These are phyloP conservation scores for Saccharomyces jurei DNA, from an alignment of 805 yeast species.

Conservation along the genomic window DNA sequence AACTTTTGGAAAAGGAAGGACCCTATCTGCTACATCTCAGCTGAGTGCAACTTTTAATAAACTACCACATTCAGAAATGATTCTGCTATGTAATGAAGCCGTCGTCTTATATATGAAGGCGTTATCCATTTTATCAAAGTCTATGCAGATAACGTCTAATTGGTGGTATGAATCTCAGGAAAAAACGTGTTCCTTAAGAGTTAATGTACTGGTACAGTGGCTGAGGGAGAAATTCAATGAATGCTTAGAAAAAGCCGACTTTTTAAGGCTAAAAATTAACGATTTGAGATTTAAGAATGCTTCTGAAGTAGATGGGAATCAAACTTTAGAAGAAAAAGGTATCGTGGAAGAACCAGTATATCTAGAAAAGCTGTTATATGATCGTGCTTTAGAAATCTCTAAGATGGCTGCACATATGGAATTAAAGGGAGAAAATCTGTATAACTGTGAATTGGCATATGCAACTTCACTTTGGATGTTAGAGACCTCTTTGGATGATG, in stretches of 20 bases:
- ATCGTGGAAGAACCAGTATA: slow-evolving; percentile 31
- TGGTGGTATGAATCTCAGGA: slow-evolving; percentile 70
- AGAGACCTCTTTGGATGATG: slow-evolving; percentile 65
- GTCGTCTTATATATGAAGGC: slow-evolving; percentile 78
- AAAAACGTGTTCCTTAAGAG: slow-evolving; percentile 36
- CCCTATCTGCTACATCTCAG: not conserved
- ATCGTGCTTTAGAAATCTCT: slow-evolving; percentile 88
- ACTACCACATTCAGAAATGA: slow-evolving; percentile 50
- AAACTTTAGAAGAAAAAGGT: slow-evolving; percentile 8
- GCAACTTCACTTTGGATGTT: slow-evolving; percentile 94
- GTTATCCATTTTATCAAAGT: slow-evolving; percentile 70
- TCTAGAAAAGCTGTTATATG: slow-evolving; percentile 83
- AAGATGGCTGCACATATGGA: slow-evolving; percentile 87
- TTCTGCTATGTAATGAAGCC: slow-evolving; percentile 73
- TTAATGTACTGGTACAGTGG: slow-evolving; percentile 81
- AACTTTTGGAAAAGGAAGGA: not conserved
- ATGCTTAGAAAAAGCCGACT: slow-evolving; percentile 81
- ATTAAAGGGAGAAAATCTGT: slow-evolving; percentile 47
- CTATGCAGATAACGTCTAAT: slow-evolving; percentile 75
- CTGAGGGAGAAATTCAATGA: slow-evolving; percentile 83
- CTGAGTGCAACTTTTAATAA: slow-evolving; percentile 13
- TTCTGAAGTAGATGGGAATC: slow-evolving; percentile 5
- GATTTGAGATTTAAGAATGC: slow-evolving; percentile 8
- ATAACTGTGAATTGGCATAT: slow-evolving; percentile 79
- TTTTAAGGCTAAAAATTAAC: slow-evolving; percentile 48